Conservation (phyloP, 345 rosid species). For the Heritiera fomes region DNA sequence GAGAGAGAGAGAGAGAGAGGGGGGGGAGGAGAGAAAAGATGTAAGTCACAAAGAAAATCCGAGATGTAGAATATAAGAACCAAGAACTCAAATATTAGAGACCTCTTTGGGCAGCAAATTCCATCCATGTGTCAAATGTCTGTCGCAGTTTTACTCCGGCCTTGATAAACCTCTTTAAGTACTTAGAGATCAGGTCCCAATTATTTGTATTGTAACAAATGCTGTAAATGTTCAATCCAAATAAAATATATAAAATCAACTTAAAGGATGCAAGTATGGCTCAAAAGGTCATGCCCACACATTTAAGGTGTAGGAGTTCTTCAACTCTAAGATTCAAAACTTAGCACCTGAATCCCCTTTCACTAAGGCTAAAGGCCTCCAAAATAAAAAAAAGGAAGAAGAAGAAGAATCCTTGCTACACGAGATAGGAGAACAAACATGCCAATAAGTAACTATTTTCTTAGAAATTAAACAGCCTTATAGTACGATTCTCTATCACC, state of each 20-base stretch:
- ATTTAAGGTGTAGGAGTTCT: no score
- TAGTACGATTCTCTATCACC: neutral
- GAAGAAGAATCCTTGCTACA: neutral
- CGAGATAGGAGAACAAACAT: neutral
- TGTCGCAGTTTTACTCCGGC: constrained; percentile 70
- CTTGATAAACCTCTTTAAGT: constrained; percentile 56
- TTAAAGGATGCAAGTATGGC: neutral
- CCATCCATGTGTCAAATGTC: constrained; percentile 83
- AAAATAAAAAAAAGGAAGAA: no score
- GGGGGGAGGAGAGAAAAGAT: no score
- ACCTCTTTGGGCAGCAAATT: constrained; percentile 78
- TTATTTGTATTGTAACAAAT: constrained; percentile 62
- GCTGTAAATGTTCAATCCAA: constrained; percentile 47
- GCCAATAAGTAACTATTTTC: neutral
- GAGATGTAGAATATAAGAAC: constrained; percentile 10
- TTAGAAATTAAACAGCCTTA: neutral
- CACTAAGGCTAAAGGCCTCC: no score
- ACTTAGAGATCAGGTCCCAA: constrained; percentile 67
- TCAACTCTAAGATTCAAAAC: no score
- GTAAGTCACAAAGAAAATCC: constrained; percentile 2
- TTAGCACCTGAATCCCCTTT: no score
- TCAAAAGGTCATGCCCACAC: no score
- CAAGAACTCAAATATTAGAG: neutral
- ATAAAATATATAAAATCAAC: constrained; percentile 15
- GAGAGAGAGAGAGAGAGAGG: no score